phyloP scores from a whole-genome alignment of 2,329 filamentous ascomycete species.

The Verticillium longisporum region DNA sequence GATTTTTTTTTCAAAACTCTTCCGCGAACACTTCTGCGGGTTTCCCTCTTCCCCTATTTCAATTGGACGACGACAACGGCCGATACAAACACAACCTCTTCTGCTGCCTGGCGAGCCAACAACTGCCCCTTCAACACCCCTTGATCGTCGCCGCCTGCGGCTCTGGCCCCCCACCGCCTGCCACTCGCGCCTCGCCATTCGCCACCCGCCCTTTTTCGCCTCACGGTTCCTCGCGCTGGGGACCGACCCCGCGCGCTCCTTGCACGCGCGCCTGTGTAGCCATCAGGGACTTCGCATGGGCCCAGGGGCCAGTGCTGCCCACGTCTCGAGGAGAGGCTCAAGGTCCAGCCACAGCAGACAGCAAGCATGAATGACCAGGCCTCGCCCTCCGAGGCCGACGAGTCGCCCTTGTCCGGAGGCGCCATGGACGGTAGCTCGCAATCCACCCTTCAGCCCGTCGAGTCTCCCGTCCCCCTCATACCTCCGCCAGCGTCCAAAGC shows the following conservation, averaged over 20 bases:
- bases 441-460: not conserved
- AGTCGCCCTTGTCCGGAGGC: not conserved
- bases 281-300: not conserved
- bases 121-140: too few relatives aligned
- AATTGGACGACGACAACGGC: too few relatives aligned
- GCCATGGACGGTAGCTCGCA: not conserved
- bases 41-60: too few relatives aligned
- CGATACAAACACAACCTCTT: too few relatives aligned
- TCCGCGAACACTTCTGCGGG: too few relatives aligned
- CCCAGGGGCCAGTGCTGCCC: not conserved
- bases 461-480: not conserved
- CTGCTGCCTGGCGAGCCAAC: too few relatives aligned
- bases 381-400: slow-evolving; percentile 5
- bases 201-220: too few relatives aligned
- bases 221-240: too few relatives aligned
- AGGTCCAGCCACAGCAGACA: not conserved
- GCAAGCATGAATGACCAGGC: not conserved
- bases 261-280: not conserved
- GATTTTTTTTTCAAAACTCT: too few relatives aligned
- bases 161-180: too few relatives aligned
- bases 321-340: not conserved
- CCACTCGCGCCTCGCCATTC: too few relatives aligned
- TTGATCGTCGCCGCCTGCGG: too few relatives aligned
- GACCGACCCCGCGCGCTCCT: not conserved
- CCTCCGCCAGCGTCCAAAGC: not conserved